Evolutionary conservation across 148 eudicot species (phyloP), one percentile per base, ranked within the genome.

Genomic region (Chenopodium formosanum): DNA sequence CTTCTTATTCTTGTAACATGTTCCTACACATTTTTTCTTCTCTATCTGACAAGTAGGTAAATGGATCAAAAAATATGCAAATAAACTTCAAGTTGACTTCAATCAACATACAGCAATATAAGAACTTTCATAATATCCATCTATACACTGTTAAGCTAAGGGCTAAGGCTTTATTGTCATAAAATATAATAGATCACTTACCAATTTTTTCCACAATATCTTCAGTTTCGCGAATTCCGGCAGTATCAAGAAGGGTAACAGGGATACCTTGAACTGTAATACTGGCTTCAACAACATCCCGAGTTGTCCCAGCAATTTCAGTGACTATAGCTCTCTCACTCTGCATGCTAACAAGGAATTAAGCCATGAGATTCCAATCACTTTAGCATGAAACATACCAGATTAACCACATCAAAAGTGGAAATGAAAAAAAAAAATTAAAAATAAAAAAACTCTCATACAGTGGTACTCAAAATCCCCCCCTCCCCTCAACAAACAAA

Each of bases 241-340:
- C 99, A 52, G 99, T 96, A 85, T 96, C 99, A 74, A 96, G 98
- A 78, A 96, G 91, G 29, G 98, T 96, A 76, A 94, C 90, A 34
- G 97, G 97, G 58, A 96, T 89, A 14, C 99, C 99, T 77, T 89
- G 85, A 73, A 96, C 90, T 69, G 92, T 87, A 65, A 96, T 86
- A 84, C 85, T 90, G 32, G 97, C 99, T 90, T 96, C 98, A 74
- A 96, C 87, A 71, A 96, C 88, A 89, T 96, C 99, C 79, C 99
- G 85, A 32, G 99, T 96, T 56, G 99, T 96, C 79, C 99, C 99
- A 86, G 99, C 98, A 90, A 96, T 87, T 73, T 94, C 92, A 69
- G 99, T 96, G 74, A 96, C 99, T 85, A 96, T 96, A 53, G 99
- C 99, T 88, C 92, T 91, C 89, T 96, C 97, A 92, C 91, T 94